Evolutionary conservation across 2,329 filamentous ascomycete genomes (phyloP), one percentile per base, ranked within the genome.

Genomic region (Ramularia collo-cygni): DNA sequence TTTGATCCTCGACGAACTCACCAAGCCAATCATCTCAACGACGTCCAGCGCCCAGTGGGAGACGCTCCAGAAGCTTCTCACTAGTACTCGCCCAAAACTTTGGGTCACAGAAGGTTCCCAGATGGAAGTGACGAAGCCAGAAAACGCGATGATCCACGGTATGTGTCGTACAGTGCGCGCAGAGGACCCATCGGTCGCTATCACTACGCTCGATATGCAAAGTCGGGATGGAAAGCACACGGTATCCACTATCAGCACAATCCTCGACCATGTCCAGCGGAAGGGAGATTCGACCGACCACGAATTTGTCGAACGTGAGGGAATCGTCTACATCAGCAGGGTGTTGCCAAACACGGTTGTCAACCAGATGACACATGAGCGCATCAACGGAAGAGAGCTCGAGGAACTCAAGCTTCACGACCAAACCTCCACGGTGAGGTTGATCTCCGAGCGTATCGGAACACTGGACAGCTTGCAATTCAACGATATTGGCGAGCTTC

Each of bases 281-380:
- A 31, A 31, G 14, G 13, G 10, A 8, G 9, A 9, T 13, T 3
- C 8, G 8, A 19, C 17, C n/a, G 32, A 35, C 19, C 17, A 17
- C 32, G 35, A 37, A 13, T 37, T 27, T 16, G 35, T 28, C 8
- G 35, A 37, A 19, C 35, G 35, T n/a, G 35, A 26, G 13, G 35
- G 35, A n/a, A 17, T 37, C 18, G 14, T 37, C 35, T 28, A 26
- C 15, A 21, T 37, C 13, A 26, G 18, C 35, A 17, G 35, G 8
- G 24, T 37, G 8, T n/a, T 27, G 9, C 18, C 13, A 7, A 21
- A 37, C 28, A 15, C 8, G 10, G 18, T 13, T 8, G 12, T 37
- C 13, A 35, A 35, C 19, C 3, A 13, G 13, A 17, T 17, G 19
- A 9, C 16, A 4, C n/a, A 31, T n/a, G 28, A 13, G n/a, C n/a